Conservation (phyloP, 1,139 yeast genomes). For the Debaryomyces robertsiae region DNA sequence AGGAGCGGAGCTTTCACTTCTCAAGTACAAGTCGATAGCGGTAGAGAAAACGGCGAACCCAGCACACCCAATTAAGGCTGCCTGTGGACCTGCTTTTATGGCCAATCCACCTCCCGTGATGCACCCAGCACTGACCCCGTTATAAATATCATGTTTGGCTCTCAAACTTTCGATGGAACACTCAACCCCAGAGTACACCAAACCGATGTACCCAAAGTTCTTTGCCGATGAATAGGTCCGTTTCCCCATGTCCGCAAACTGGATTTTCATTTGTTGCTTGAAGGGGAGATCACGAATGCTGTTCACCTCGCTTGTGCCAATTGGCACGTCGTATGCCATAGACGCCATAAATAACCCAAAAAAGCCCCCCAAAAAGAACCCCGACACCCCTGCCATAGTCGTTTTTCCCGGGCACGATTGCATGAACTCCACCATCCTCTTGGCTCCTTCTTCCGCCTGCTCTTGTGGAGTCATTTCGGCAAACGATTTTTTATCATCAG, state of each 20-base stretch:
- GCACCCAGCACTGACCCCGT: constrained; percentile 93
- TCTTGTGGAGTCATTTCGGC: constrained; percentile 86
- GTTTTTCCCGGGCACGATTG: constrained; percentile 96
- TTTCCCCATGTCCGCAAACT: constrained; percentile 88
- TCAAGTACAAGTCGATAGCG: constrained; percentile 88
- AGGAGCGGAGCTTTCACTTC: constrained; percentile 83
- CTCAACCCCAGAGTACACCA: constrained; percentile 93
- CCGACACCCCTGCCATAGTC: constrained; percentile 88
- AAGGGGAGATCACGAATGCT: constrained; percentile 83
- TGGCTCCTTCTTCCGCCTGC: constrained; percentile 92
- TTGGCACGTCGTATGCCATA: constrained; percentile 81
- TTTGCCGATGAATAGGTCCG: constrained; percentile 87
- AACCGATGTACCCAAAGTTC: constrained; percentile 92
- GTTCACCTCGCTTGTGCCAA: constrained; percentile 56
- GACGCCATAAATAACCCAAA: constrained; percentile 97
- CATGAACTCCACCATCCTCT: constrained; percentile 79
- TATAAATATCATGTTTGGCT: constrained; percentile 90
- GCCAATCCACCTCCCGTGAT: constrained; percentile 93
- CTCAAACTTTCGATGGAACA: constrained; percentile 84
- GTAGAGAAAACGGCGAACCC: constrained; percentile 97
- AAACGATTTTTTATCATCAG: constrained; percentile 42
- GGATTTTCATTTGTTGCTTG: constrained; percentile 89
- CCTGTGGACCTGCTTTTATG: constrained; percentile 89
- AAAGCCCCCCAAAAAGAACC: constrained; percentile 93
- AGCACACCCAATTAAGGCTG: constrained; percentile 90